Conservation (phyloP, 805 yeast genomes). For the Wickerhamiella azyma region DNA sequence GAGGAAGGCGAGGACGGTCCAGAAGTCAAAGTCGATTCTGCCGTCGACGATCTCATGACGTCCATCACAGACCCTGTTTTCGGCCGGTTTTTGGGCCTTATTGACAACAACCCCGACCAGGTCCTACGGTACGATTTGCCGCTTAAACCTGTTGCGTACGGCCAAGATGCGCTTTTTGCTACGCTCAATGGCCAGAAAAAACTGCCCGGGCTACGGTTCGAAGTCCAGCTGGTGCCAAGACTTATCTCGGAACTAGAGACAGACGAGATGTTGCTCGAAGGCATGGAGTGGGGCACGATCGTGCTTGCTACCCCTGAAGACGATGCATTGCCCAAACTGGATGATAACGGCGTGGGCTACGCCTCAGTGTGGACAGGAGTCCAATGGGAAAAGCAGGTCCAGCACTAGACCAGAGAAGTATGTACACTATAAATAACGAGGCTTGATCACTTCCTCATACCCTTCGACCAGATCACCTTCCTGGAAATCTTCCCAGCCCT, state of each 20-base stretch:
- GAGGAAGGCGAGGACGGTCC: conserved; percentile 17
- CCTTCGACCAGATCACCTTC: conserved; percentile 67
- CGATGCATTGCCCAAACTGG: conserved; percentile 44
- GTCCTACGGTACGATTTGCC: conserved; percentile 73
- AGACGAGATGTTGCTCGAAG: conserved; percentile 38
- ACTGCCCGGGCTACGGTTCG: conserved; percentile 62
- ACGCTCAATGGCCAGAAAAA: conserved; percentile 29
- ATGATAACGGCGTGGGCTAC: conserved; percentile 59
- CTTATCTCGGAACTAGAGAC: conserved; percentile 69
- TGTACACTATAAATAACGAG: conserved; percentile 31
- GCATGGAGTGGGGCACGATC: conserved; percentile 98
- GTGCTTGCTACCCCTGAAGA: conserved; percentile 63
- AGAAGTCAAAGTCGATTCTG: background rate
- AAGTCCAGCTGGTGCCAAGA: conserved; percentile 89
- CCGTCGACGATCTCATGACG: conserved; percentile 27
- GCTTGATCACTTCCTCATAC: conserved; percentile 49
- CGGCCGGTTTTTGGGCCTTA: conserved; percentile 60
- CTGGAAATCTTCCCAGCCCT: conserved; percentile 48
- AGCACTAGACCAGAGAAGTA: background rate
- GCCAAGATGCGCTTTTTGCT: conserved; percentile 44
- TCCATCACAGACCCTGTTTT: conserved; percentile 46
- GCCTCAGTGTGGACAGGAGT: conserved; percentile 71
- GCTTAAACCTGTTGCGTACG: conserved; percentile 65
- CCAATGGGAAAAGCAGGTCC: conserved; percentile 54
- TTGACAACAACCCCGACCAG: conserved; percentile 74